These are phyloP conservation scores for Xylaria scruposa DNA, from an alignment of 495 filamentous ascomycete species.

Conservation along the genomic window DNA sequence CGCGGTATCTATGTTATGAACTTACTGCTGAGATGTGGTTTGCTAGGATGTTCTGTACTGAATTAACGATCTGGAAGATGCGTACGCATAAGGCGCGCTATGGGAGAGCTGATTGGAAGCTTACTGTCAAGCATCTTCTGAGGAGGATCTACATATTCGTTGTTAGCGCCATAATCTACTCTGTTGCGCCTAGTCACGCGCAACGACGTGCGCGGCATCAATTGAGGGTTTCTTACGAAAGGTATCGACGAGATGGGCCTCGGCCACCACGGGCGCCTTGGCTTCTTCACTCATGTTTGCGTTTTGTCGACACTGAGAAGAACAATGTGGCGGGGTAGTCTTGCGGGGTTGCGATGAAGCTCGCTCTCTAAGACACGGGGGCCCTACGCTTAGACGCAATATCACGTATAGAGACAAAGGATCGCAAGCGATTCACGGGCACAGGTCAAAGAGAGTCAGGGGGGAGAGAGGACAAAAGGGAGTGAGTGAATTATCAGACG, in stretches of 20 bases:
- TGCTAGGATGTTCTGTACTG: constrained; percentile 61
- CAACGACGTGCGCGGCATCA: background rate
- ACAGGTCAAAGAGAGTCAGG: constrained; percentile 6
- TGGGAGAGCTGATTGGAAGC: constrained; percentile 38
- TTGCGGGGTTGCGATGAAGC: constrained; percentile 34
- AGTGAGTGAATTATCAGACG: background rate
- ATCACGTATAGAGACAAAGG: constrained; percentile 3
- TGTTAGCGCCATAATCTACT: constrained; percentile 31
- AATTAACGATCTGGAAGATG: background rate
- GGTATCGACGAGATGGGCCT: constrained; percentile 86
- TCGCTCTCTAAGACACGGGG: constrained; percentile 1
- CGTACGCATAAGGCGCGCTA: constrained; percentile 3
- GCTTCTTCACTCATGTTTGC: constrained; percentile 71
- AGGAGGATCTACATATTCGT: constrained; percentile 52
- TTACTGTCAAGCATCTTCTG: constrained; percentile 68
- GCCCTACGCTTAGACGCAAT: background rate
- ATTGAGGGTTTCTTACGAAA: constrained; percentile 60
- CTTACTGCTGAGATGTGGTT: constrained; percentile 62
- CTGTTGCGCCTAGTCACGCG: background rate
- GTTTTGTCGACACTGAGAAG: constrained; percentile 33
- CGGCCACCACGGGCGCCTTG: constrained; percentile 73
- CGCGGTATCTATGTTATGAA: constrained; percentile 5
- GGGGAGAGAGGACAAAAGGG: constrained; percentile 8
- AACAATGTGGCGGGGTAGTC: constrained; percentile 32
- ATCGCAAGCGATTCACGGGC: background rate